Base-by-base conservation (phyloP, 768 basidiomycete species). In the Mycena metata region DNA sequence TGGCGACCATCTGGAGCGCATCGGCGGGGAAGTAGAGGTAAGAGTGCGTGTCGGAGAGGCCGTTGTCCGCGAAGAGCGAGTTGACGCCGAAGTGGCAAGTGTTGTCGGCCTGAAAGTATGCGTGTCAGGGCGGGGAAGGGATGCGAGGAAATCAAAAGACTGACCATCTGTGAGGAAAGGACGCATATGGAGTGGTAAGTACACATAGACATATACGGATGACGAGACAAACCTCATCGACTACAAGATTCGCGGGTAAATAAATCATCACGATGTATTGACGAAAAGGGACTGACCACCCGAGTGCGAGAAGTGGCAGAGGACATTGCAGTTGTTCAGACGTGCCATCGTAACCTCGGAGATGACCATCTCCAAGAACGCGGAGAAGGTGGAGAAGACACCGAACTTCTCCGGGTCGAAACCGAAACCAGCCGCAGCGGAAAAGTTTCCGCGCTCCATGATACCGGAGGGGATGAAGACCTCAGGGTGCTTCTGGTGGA, bases 301-400 rank as follows among this genome's bases (percentile, higher is more conserved):
- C 24, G 94, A 91, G 80, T 96, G 95, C 24, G 94, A 95, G 83
- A 95, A 96, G 81, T 96, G 95, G 74, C 86, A 91, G 24, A 96
- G 86, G 11, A 96, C 90, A 75, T 96, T 96, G 83, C 92, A 93
- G 73, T 92, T 85, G 79, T 96, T 96, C 77, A 96, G 79, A 60
- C 95, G 88, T n/a, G 95, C 95, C 95, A 96, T 96, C 13, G 95
- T 96, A 58, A 95, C 82, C 78, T 96, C 95, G 6, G 93, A 95
- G 60, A 96, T 79, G 55, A 93, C 84, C 95, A 96, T 96, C 86
- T 96, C 95, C 65, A 95, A 84, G 85, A 96, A 96, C 5, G 95
- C 94, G 55, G 92, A 93, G 82, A 96, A 96, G 5, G 95, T 96
- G 26, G 93, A 94, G 83, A 94, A 94, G 63, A 95, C 92, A 68